Evolutionary conservation across 352 stramenopile species (phyloP).

Genomic region (Phytophthora fragariae): DNA sequence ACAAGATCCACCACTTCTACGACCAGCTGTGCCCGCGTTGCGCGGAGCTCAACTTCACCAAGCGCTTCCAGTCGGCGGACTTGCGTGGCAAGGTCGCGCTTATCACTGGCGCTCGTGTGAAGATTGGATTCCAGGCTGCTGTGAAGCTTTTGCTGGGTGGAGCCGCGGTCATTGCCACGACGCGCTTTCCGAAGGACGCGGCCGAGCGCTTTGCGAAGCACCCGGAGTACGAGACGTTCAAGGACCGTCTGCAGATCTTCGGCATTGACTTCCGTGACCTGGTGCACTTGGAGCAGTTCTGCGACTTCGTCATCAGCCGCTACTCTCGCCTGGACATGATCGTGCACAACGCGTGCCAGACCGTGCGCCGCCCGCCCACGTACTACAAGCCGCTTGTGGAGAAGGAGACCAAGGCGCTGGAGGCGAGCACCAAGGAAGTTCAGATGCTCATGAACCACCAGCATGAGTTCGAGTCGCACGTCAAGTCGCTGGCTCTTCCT

Average conservation of each 20-base stretch:
- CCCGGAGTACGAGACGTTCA: conserved; percentile 93
- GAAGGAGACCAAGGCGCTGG: conserved; percentile 80
- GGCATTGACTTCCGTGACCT: conserved; percentile 97
- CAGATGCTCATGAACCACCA: conserved; percentile 84
- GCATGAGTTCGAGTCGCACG: conserved; percentile 74
- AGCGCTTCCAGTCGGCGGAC: conserved; percentile 93
- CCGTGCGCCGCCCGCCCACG: conserved; percentile 91
- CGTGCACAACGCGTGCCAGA: conserved; percentile 99
- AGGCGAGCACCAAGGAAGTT: conserved; percentile 57
- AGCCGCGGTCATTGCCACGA: conserved; percentile 95
- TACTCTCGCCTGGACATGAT: conserved; percentile 96
- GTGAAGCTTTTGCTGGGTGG: conserved; percentile 95
- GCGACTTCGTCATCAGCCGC: conserved; percentile 82
- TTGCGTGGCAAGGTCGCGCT: conserved; percentile 92
- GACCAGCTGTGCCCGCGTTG: conserved; percentile 96
- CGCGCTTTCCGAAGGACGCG: conserved; percentile 94
- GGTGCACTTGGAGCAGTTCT: conserved; percentile 95
- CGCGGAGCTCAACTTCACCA: conserved; percentile 94
- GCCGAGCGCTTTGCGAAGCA: conserved; percentile 92
- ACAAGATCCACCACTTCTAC: conserved; percentile 96
- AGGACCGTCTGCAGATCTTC: conserved; percentile 95
- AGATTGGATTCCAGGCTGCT: conserved; percentile 96
- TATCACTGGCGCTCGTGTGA: conserved; percentile 96
- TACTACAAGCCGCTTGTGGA: conserved; percentile 95
- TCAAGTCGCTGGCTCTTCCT: conserved; percentile 68